These are phyloP conservation scores for Lachnellula willkommii DNA, from an alignment of 2,329 filamentous ascomycete species.

Conservation along the genomic window DNA sequence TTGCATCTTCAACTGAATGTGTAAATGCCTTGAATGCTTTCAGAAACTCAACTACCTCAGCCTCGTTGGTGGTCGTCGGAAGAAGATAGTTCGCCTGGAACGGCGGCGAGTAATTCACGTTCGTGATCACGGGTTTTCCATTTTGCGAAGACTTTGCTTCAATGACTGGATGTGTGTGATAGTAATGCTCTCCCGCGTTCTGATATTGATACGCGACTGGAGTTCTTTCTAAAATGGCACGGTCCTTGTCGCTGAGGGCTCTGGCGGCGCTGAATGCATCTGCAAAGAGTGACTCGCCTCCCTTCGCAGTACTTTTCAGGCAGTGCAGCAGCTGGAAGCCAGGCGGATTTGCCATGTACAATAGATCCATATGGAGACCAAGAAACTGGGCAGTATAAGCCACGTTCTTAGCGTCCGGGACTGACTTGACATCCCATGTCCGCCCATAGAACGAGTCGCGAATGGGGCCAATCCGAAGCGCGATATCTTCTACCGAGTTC, in stretches of 20 bases:
- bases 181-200: conserved; percentile 59
- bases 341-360: conserved; percentile 77
- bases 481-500: conserved; percentile 61
- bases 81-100: conserved; percentile 59
- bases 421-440: conserved; percentile 83
- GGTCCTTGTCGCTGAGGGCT: conserved; percentile 32
- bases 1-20: conserved; percentile 48
- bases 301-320: conserved; percentile 69
- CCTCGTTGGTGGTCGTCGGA: conserved; percentile 8
- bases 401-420: conserved; percentile 81
- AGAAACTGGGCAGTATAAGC: conserved; percentile 81
- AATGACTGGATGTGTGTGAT: conserved; percentile 52
- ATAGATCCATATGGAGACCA: conserved; percentile 86
- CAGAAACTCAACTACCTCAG: conserved; percentile 12
- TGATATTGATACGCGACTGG: conserved; percentile 61
- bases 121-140: neutral
- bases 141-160: conserved; percentile 25
- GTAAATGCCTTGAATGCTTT: conserved; percentile 52
- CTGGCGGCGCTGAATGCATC: conserved; percentile 63
- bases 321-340: conserved; percentile 86
- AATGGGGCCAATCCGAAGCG: conserved; percentile 67
- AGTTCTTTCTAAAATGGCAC: conserved; percentile 38
- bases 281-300: conserved; percentile 81
- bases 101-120: conserved; percentile 69
- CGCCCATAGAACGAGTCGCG: conserved; percentile 86